Evolutionary conservation across 768 basidiomycete genomes (phyloP), one percentile per base, ranked within the genome.

Genomic region (Tremella fuciformis): DNA sequence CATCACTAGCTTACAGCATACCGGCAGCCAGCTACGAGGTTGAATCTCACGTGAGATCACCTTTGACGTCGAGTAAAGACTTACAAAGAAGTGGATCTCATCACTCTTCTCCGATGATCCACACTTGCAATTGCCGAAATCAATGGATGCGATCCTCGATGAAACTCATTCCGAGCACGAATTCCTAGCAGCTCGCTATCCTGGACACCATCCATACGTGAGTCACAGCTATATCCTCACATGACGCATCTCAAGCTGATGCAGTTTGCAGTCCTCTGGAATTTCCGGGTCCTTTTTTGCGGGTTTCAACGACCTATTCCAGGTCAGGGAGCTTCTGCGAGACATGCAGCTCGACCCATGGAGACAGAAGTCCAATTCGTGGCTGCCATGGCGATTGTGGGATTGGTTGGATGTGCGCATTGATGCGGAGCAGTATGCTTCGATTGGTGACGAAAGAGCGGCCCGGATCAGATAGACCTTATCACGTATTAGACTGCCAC

Each of bases 351-450:
- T 58, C 15, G 53, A 59, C 38, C 58, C 51, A 6, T 59, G 58
- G 58, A 46, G 58, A 9, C 58, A 59, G 50, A 59, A 59, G 39
- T 19, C 24, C 7, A 40, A 48, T 37, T 29, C 24, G 11, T 54
- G 53, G 59, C 24, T 50, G 11, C 29, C 29, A 34, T 6, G 29
- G 29, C 29, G 29, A 34, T 19, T 25, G 34, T 47, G 21, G 37
- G 48, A 38, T 37, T 60, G 59, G 59, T n/a, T 55, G 8, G 47
- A 55, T 26, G 53, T 60, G 8, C 19, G 46, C 18, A 19, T 46
- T 24, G 11, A 29, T 40, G 44, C 59, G 1, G 53, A 60, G n/a
- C 59, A 60, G 26, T 60, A 60, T 50, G 44, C 59, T 18, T 50
- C 52, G 3, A 11, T 54, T 11, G 38, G 38, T 3, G 37, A 19